Evolutionary conservation across 495 filamentous ascomycete genomes (phyloP), one percentile per base, ranked within the genome.

Genomic region (Ascodesmis nigricans): DNA sequence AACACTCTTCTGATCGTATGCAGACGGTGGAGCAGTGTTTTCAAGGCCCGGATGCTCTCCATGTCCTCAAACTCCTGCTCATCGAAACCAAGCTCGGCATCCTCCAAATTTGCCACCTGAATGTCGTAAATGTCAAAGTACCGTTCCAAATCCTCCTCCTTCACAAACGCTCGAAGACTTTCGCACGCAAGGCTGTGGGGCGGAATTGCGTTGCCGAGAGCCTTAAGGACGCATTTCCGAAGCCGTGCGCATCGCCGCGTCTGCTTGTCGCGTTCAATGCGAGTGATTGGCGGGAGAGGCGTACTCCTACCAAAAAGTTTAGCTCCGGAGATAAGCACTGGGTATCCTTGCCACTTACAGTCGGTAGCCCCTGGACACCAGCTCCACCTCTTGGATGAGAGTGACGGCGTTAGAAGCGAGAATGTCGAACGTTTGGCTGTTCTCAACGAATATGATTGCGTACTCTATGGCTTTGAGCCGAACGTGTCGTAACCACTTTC

Each of bases 51-150:
- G 10, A 97, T 55, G 3, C 78, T 79, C 49, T 91, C 79, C 13
- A 63, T 52, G 37, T 84, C 74, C 21, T 91, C 74, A 41, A 67
- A 61, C 21, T 57, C 53, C 19, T 75, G 66, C 11, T 74, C 66
- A 1, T 63, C 55, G 28, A 73, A 67, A 2, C 67, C 67, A 15
- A 64, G 52, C 36, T 69, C 60, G 3, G 73, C 69, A 35, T 77
- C 74, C 30, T 64, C 61, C 9, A 83, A 62, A 44, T 95, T 83
- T 21, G 69, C 67, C 29, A 73, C 63, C 35, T 67, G 78, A 39
- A 95, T 73, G 46, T 95, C 82, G 44, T 92, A 92, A 22, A 92
- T 74, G 45, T 91, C 82, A 39, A 78, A 71, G 50, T 82, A 91
- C 56, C 78, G 87, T 31, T 82, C 83, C 9, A 91, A 58, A 45